phyloP scores from a whole-genome alignment of 2,329 filamentous ascomycete genomes.

The Aureobasidium sp. region DNA sequence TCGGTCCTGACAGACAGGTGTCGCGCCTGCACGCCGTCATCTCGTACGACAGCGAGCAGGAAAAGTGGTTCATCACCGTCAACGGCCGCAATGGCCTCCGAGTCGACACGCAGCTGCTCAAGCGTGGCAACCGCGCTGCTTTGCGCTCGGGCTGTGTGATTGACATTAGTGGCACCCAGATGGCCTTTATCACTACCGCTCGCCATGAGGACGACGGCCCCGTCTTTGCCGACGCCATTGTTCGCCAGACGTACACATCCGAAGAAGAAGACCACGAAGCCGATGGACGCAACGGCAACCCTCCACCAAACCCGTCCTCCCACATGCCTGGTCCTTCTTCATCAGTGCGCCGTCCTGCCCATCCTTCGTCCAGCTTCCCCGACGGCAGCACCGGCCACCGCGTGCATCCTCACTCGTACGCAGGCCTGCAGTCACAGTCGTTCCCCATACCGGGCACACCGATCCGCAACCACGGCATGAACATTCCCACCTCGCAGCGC shows the following conservation, averaged over 20 bases:
- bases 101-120: slow-evolving; percentile 64
- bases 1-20: slow-evolving; percentile 47
- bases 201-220: slow-evolving; percentile 62
- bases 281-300: slow-evolving; percentile 15
- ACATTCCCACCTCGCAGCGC: slow-evolving; percentile 18
- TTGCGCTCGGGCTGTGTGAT: slow-evolving; percentile 84
- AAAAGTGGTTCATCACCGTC: slow-evolving; percentile 73
- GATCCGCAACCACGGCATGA: slow-evolving; percentile 21
- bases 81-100: slow-evolving; percentile 88
- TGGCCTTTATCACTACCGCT: slow-evolving; percentile 97
- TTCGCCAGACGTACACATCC: slow-evolving; percentile 32
- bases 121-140: slow-evolving; percentile 54
- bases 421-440: slow-evolving; percentile 25
- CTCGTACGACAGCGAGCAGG: slow-evolving; percentile 34
- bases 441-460: slow-evolving; percentile 27
- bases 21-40: slow-evolving; percentile 43
- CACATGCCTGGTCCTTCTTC: slow-evolving; percentile 10
- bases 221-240: slow-evolving; percentile 38
- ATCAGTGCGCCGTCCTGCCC: slow-evolving; percentile 11
- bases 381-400: slow-evolving; percentile 19
- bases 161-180: slow-evolving; percentile 85
- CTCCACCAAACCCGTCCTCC: slow-evolving; percentile 11
- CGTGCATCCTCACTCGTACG: slow-evolving; percentile 29
- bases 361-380: slow-evolving; percentile 15
- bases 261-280: slow-evolving; percentile 31